These are phyloP conservation scores for Rhodocollybia butyracea DNA, from an alignment of 768 basidiomycete species.

Conservation along the genomic window DNA sequence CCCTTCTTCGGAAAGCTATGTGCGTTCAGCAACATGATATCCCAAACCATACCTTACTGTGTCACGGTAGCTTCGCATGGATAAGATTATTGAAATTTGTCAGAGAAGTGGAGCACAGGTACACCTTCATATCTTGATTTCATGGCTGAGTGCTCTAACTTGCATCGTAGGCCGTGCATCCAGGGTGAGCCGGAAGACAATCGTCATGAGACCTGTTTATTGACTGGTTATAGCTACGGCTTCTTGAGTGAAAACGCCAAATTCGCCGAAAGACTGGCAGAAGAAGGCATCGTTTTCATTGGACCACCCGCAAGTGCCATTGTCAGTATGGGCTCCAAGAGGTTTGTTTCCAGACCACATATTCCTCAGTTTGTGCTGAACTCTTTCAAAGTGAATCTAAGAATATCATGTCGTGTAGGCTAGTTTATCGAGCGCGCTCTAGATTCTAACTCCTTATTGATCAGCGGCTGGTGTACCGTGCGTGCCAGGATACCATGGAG, in stretches of 20 bases:
- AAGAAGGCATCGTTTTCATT: slow-evolving; percentile 84
- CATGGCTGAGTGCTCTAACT: neutral
- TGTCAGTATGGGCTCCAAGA: slow-evolving; percentile 93
- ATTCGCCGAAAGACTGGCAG: slow-evolving; percentile 72
- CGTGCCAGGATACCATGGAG: slow-evolving; percentile 91
- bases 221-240: slow-evolving; percentile 54
- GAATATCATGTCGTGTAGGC: slow-evolving; percentile 83
- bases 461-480: slow-evolving; percentile 86
- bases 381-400: slow-evolving; percentile 74
- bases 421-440: neutral
- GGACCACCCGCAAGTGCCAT: slow-evolving; percentile 89
- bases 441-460: slow-evolving; percentile 8
- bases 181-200: slow-evolving; percentile 51
- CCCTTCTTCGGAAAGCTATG: slow-evolving; percentile 85
- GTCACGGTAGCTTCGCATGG: slow-evolving; percentile 66
- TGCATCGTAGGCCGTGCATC: slow-evolving; percentile 74
- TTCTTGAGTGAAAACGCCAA: slow-evolving; percentile 90
- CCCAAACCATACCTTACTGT: neutral
- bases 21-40: slow-evolving; percentile 34
- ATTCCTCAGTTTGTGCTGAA: neutral
- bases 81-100: slow-evolving; percentile 86
- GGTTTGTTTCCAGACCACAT: slow-evolving; percentile 37
- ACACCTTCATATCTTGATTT: slow-evolving; percentile 2
- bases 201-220: neutral
- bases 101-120: slow-evolving; percentile 83